Evolutionary conservation across 1,284 basidiomycete species (phyloP), one percentile per base, ranked within the genome.

Genomic region (Trametes hirsuta): DNA sequence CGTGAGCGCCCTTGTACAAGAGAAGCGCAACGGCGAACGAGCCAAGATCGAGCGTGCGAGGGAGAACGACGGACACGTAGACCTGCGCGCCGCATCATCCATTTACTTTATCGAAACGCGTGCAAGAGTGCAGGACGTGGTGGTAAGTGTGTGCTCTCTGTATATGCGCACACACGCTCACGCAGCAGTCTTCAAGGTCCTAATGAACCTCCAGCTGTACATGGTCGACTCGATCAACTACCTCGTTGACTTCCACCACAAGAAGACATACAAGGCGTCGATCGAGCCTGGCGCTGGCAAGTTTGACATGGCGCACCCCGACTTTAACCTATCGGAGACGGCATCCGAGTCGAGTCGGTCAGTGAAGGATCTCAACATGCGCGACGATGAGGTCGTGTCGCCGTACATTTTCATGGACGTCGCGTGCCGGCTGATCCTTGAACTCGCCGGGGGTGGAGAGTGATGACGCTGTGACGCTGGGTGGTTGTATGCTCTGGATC

Each of bases 401-500:
- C 97, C 97, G 4, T 99, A 96, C 77, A 85, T 98, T 63, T 99
- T 99, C 75, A 90, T 98, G 84, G 97, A 99, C 74, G 91, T 97
- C 58, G 95, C 97, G 6, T 97, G 90, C 70, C 79, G 85, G 63
- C 77, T 93, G 65, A 93, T 93, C 68, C 78, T 93, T 47, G 89
- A 92, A 75, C 81, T 93, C 65, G 90, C 91, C 21, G 90, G 90
- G 53, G 90, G 87, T 8, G 68, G 69, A 18, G 72, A 75, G 60
- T 72, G 64, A 56, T 36, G 47, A 45, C 14, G 25, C 30, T 34
- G 42, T 30, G 22, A 25, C 21, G 44, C 42, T 48, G 56, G 21
- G 24, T 36, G 45, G 42, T 14, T 49, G 59, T 61, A 55, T 65
- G 54, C 47, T 36, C 35, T 36, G 42, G 50, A 46, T 63, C 55